phyloP scores from a whole-genome alignment of 495 filamentous ascomycete species.

The Neurospora cerealis region DNA sequence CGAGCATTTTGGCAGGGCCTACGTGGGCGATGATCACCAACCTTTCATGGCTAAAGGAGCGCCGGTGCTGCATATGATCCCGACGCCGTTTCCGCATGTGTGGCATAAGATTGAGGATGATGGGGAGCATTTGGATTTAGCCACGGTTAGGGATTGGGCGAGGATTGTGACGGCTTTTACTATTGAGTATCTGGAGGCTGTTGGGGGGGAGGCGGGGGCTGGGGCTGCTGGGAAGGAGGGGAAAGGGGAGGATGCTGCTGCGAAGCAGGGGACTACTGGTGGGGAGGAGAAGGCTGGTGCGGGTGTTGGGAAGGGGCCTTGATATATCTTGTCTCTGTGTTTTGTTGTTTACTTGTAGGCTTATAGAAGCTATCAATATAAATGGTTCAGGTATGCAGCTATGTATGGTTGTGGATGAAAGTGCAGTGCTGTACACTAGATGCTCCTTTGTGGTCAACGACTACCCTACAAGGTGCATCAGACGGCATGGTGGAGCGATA shows the following conservation, averaged over 20 bases:
- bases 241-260: not conserved
- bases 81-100: constrained; percentile 62
- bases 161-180: constrained; percentile 68
- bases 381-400: not conserved
- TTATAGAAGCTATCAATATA: not conserved
- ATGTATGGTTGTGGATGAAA: not conserved
- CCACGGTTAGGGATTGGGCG: constrained; percentile 77
- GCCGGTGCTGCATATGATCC: constrained; percentile 74
- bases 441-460: not conserved
- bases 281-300: not conserved
- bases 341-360: not conserved
- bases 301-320: not conserved
- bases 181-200: constrained; percentile 68
- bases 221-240: not conserved
- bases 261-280: not conserved
- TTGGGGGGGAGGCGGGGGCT: not conserved
- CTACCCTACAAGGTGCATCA: not conserved
- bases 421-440: not conserved
- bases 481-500: not conserved
- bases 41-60: constrained; percentile 77
- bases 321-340: not conserved
- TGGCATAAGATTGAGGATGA: constrained; percentile 81
- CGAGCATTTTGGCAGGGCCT: constrained; percentile 31
- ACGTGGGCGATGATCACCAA: constrained; percentile 68
- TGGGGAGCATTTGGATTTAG: constrained; percentile 67